Evolutionary conservation across 1,284 basidiomycete species (phyloP).

Genomic region (Cryptococcus sp.): DNA sequence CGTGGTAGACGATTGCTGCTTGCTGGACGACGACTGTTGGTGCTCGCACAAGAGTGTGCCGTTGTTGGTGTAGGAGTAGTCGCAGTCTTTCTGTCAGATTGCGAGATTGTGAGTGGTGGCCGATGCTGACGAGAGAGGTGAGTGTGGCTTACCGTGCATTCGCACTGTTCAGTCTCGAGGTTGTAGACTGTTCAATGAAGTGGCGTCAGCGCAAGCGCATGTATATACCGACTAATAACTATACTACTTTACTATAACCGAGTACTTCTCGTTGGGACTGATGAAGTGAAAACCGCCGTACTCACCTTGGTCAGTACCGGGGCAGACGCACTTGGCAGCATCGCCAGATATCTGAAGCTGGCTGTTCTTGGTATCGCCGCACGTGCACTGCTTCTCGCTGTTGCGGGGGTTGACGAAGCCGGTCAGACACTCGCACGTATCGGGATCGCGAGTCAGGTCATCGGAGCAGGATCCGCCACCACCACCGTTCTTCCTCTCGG

Average conservation of each 20-base stretch:
- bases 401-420: neutral
- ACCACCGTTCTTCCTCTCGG: neutral
- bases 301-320: conserved; percentile 15
- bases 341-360: neutral
- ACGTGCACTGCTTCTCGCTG: neutral
- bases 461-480: neutral
- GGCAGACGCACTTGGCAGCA: conserved; percentile 11
- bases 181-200: conserved; percentile 11
- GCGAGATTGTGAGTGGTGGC: neutral
- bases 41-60: conserved; percentile 5
- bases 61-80: conserved; percentile 1
- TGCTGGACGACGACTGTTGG: conserved; percentile 1
- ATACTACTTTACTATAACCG: neutral
- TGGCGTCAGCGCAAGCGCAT: neutral
- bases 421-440: neutral
- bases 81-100: conserved; percentile 14
- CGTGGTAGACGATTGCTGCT: neutral
- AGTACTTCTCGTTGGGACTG: too few relatives aligned
- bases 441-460: neutral
- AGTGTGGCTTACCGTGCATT: conserved; percentile 14
- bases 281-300: neutral
- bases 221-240: neutral
- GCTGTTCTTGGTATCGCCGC: neutral
- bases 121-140: neutral
- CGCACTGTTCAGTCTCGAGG: conserved; percentile 12